Evolutionary conservation across 140 eudicot species (phyloP).

Genomic region (Flaveria floridana): DNA sequence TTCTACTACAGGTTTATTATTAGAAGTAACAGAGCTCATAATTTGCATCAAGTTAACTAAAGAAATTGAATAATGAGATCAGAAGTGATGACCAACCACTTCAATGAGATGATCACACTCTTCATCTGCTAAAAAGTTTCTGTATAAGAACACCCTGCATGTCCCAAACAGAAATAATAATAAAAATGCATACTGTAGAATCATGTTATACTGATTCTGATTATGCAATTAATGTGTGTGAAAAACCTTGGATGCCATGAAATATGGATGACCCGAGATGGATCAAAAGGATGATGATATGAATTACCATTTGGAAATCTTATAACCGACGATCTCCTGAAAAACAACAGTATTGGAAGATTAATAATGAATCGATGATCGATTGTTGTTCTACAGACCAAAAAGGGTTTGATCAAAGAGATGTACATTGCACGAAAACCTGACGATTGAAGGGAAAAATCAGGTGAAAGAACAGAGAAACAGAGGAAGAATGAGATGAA

Average conservation of each 20-base stretch:
- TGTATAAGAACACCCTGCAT: slow-evolving; percentile 68
- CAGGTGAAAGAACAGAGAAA: slow-evolving; percentile 27
- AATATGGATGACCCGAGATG: slow-evolving; percentile 75
- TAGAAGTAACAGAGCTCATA: neutral
- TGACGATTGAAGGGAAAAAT: slow-evolving; percentile 30
- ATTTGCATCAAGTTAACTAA: neutral
- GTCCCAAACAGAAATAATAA: slow-evolving; percentile 12
- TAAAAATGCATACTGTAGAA: slow-evolving; percentile 18
- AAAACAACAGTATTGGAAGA: slow-evolving; percentile 17
- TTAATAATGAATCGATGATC: slow-evolving; percentile 17
- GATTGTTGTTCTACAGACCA: neutral
- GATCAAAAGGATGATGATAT: slow-evolving; percentile 57
- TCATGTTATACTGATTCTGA: slow-evolving; percentile 6
- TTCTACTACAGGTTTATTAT: neutral
- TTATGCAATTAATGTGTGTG: neutral
- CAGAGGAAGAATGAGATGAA: slow-evolving; percentile 39
- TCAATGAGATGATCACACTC: slow-evolving; percentile 92
- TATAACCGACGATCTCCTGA: slow-evolving; percentile 55
- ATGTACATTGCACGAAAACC: slow-evolving; percentile 41
- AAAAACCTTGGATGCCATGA: slow-evolving; percentile 89
- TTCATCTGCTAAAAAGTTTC: slow-evolving; percentile 60
- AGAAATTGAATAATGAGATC: neutral
- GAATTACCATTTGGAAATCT: slow-evolving; percentile 49
- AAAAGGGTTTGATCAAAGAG: neutral
- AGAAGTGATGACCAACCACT: slow-evolving; percentile 49